Evolutionary conservation across 1,284 basidiomycete genomes (phyloP).

Genomic region (Pulveroboletus sp.): DNA sequence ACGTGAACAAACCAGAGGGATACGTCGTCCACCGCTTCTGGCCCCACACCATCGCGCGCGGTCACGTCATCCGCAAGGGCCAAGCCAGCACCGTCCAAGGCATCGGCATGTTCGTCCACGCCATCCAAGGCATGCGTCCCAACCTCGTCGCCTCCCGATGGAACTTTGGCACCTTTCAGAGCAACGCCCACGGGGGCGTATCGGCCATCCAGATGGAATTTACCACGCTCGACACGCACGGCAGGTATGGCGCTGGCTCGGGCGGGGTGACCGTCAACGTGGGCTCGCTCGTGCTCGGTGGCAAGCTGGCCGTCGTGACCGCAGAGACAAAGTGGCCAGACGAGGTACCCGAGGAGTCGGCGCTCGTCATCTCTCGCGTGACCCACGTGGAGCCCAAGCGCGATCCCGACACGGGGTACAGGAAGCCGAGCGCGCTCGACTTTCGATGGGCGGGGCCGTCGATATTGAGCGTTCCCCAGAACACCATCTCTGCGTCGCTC

Average conservation of each 20-base stretch:
- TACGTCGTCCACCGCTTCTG: constrained; percentile 93
- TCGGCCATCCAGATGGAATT: constrained; percentile 97
- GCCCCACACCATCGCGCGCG: constrained; percentile 70
- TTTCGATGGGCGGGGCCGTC: constrained; percentile 83
- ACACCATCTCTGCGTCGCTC: constrained; percentile 56
- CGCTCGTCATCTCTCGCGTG: constrained; percentile 63
- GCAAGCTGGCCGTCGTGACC: constrained; percentile 74
- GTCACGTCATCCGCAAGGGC: constrained; percentile 76
- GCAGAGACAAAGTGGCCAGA: constrained; percentile 70
- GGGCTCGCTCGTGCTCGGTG: constrained; percentile 79
- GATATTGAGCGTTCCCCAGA: constrained; percentile 52
- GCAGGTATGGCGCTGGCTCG: constrained; percentile 71
- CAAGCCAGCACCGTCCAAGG: constrained; percentile 68
- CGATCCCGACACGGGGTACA: constrained; percentile 83
- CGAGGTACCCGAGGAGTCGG: constrained; percentile 50
- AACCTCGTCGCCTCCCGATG: constrained; percentile 91
- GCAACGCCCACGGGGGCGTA: constrained; percentile 68
- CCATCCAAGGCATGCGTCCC: constrained; percentile 98
- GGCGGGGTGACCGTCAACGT: constrained; percentile 84
- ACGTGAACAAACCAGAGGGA: constrained; percentile 76
- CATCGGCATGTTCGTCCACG: constrained; percentile 92
- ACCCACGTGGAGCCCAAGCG: constrained; percentile 63
- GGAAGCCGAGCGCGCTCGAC: constrained; percentile 68
- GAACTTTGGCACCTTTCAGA: constrained; percentile 96
- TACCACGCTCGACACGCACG: constrained; percentile 78